These are phyloP conservation scores for Saitozyma podzolica DNA, from an alignment of 768 basidiomycete species.

Conservation along the genomic window DNA sequence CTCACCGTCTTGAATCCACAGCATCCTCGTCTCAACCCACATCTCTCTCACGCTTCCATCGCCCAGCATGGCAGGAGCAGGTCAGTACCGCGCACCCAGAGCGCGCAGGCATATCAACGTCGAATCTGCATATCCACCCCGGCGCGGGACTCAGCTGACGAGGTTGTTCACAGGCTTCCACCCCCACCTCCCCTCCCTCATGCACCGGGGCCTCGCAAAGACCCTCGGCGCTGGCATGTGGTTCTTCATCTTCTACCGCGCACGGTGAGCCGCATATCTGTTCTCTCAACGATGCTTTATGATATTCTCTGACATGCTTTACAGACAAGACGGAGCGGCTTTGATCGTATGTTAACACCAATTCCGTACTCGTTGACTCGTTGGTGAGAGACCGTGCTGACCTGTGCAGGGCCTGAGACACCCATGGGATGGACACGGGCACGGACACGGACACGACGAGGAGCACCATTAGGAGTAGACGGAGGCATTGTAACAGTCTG, in stretches of 20 bases:
- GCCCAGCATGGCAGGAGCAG: slow-evolving; percentile 36
- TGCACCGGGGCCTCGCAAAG: slow-evolving; percentile 76
- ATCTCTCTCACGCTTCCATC: too few relatives aligned
- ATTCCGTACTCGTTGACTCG: background rate
- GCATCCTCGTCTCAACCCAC: too few relatives aligned
- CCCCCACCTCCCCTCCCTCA: slow-evolving; percentile 78
- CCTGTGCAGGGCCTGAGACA: slow-evolving; percentile 53
- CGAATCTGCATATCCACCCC: slow-evolving; percentile 1
- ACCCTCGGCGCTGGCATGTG: slow-evolving; percentile 91
- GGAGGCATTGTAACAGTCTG: background rate
- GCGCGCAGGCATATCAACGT: too few relatives aligned
- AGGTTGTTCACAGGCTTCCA: slow-evolving; percentile 64
- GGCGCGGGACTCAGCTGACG: background rate
- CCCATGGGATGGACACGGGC: slow-evolving; percentile 67
- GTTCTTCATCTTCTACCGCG: slow-evolving; percentile 98
- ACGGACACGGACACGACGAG: slow-evolving; percentile 54
- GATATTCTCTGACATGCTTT: slow-evolving; percentile 8
- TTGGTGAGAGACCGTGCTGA: slow-evolving; percentile 13
- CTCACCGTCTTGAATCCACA: too few relatives aligned
- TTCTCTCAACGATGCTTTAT: background rate
- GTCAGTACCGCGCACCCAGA: slow-evolving; percentile 20
- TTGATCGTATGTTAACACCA: slow-evolving; percentile 59
- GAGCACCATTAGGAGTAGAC: slow-evolving; percentile 51
- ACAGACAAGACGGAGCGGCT: slow-evolving; percentile 74
- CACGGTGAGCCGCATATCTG: slow-evolving; percentile 63